Evolutionary conservation across 257 asterid genomes (phyloP).

Genomic region (Craterostigma plantagineum): DNA sequence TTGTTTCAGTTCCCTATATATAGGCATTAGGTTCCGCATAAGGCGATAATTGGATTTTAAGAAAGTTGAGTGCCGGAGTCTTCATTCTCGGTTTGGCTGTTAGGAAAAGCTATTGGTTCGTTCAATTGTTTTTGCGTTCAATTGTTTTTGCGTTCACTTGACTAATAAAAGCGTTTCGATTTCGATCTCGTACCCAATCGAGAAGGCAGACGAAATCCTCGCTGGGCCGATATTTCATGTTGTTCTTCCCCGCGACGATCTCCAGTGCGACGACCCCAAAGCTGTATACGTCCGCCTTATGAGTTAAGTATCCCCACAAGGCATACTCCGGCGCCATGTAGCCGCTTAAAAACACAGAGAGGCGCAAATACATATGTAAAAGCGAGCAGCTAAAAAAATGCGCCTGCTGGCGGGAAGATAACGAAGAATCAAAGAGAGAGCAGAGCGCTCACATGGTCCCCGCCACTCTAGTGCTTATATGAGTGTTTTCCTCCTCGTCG

Average conservation of each 20-base stretch:
- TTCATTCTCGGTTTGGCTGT: too few relatives aligned
- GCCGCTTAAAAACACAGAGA: slow-evolving; percentile 35
- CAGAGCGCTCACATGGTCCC: slow-evolving; percentile 72
- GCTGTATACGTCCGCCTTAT: slow-evolving; percentile 87
- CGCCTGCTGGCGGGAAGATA: too few relatives aligned
- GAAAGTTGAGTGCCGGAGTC: too few relatives aligned
- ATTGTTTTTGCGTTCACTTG: too few relatives aligned
- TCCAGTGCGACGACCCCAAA: slow-evolving; percentile 90
- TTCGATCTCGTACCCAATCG: slow-evolving; percentile 40
- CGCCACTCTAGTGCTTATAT: slow-evolving; percentile 78
- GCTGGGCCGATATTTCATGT: slow-evolving; percentile 57
- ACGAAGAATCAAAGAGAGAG: too few relatives aligned
- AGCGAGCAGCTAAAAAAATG: too few relatives aligned
- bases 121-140: too few relatives aligned
- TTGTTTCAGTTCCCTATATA: too few relatives aligned
- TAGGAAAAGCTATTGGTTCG: too few relatives aligned
- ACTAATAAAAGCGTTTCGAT: neutral
- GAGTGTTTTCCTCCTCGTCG: slow-evolving; percentile 57
- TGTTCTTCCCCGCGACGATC: slow-evolving; percentile 80
- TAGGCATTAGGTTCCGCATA: too few relatives aligned
- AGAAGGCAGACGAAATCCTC: slow-evolving; percentile 82
- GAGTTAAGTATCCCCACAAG: slow-evolving; percentile 71
- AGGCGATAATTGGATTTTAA: too few relatives aligned
- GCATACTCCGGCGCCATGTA: slow-evolving; percentile 98
- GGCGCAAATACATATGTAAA: neutral